These are phyloP conservation scores for Dimargaris xerosporica DNA, from an alignment of 192 early-diverging fungal genomes.

Conservation along the genomic window DNA sequence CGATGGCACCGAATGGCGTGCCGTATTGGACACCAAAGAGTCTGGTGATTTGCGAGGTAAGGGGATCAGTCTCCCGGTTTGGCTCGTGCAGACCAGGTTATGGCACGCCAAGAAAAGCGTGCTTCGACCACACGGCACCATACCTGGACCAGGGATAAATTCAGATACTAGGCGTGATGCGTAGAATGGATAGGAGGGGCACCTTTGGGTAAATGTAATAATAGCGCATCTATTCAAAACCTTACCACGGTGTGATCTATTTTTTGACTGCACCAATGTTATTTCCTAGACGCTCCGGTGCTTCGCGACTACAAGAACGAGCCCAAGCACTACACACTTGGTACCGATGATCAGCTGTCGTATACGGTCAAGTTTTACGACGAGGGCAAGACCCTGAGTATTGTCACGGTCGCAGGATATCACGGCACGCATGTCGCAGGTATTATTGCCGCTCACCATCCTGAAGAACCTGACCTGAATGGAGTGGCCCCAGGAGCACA, in stretches of 20 bases:
- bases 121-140: too few species aligned
- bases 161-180: too few species aligned
- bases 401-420: conserved; percentile 66
- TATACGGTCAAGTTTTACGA: conserved; percentile 93
- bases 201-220: too few species aligned
- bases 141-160: too few species aligned
- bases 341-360: conserved; percentile 63
- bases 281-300: conserved; percentile 25
- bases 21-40: conserved; percentile 59
- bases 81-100: too few species aligned
- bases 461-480: conserved; percentile 66
- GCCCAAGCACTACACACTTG: conserved; percentile 52
- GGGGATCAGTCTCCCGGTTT: too few species aligned
- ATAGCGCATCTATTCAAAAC: too few species aligned
- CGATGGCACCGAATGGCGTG: conserved; percentile 81
- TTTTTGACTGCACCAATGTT: too few species aligned
- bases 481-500: conserved; percentile 94
- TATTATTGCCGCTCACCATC: conserved; percentile 78
- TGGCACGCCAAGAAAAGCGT: too few species aligned
- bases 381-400: conserved; percentile 53
- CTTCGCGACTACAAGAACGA: conserved; percentile 65
- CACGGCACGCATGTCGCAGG: conserved; percentile 94
- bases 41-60: conserved; percentile 49
- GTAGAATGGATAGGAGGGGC: too few species aligned
- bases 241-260: too few species aligned